Base-by-base conservation (phyloP, 495 filamentous ascomycete genomes). In the Daldinia grandis region DNA sequence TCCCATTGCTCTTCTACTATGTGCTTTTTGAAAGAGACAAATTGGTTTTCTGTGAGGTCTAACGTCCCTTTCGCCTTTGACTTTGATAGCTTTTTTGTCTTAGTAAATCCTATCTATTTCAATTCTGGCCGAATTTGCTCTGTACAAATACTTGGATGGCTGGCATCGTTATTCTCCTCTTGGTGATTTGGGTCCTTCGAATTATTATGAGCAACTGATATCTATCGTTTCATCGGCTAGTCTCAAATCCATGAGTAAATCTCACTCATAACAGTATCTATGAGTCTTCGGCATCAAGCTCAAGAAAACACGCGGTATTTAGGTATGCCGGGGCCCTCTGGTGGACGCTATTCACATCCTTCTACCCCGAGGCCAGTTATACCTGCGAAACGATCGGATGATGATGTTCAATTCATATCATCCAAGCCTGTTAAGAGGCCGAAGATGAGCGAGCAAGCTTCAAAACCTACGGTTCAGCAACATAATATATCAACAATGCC, bases 361-460 rank as follows among this genome's bases (percentile, higher is more conserved):
- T 49, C 66, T 38, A 27, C 19, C 10, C n/a, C 54, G 21, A 71
- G 40, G 60, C 21, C 59, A 42, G 15, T 49, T 19, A 53, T 44
- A 49, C 66, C 72, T 24, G 47, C 69, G 24, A 76, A 76, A 53
- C 25, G 71, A 68, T 63, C 55, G 12, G 81, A 85, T 56, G 79
- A 81, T 63, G 83, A 85, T 33, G 71, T 85, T 17, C 72, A 82
- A 71, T 81, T 84, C 49, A 68, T 85, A 35, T 83, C 80, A 51
- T 79, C 76, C 4, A 75, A 79, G 24, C 81, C 82, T 15, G 76
- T 82, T 54, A 82, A 83, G 54, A 81, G 77, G 62, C 77, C 58
- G 25, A 78, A 75, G 62, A 64, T 62, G 21, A 73, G 66, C 55
- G 68, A 72, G 55, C 69, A 74, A 66, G 72, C 42, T 7, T 58